Percentiles rank a stretch among this genome's conserved stretches.
Conservation (phyloP, 2,329 filamentous ascomycete species). For the Corniculantispora saksenae region DNA sequence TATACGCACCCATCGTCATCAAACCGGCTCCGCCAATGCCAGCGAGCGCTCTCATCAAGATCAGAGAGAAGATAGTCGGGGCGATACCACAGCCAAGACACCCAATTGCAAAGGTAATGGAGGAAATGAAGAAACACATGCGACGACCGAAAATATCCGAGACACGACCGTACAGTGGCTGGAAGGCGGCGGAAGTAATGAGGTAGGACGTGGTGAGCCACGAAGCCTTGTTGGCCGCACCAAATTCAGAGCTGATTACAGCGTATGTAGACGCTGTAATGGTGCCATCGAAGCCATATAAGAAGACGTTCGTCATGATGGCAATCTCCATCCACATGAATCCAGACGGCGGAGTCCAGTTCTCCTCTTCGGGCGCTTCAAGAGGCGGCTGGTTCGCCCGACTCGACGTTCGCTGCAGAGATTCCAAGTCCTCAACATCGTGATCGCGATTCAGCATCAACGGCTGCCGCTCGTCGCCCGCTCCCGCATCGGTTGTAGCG, state of each 20-base stretch:
- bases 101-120: conserved; percentile 60
- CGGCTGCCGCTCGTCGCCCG: background rate
- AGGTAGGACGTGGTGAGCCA: conserved; percentile 76
- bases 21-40: conserved; percentile 69
- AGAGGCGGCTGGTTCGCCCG: background rate
- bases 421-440: background rate
- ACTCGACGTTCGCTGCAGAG: background rate
- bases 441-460: background rate
- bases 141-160: conserved; percentile 70
- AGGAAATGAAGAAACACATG: conserved; percentile 64
- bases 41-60: conserved; percentile 65
- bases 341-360: conserved; percentile 52
- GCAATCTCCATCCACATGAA: conserved; percentile 61
- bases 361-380: conserved; percentile 24
- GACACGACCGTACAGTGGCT: conserved; percentile 70
- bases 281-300: conserved; percentile 70
- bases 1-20: conserved; percentile 63
- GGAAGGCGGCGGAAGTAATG: conserved; percentile 69
- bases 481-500: background rate
- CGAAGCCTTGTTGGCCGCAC: conserved; percentile 69
- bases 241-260: conserved; percentile 73
- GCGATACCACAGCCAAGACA: conserved; percentile 67
- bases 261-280: conserved; percentile 74
- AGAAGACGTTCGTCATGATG: conserved; percentile 66
- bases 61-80: conserved; percentile 57